phyloP scores from a whole-genome alignment of 306 rosid species.

The Quercus engelmannii region DNA sequence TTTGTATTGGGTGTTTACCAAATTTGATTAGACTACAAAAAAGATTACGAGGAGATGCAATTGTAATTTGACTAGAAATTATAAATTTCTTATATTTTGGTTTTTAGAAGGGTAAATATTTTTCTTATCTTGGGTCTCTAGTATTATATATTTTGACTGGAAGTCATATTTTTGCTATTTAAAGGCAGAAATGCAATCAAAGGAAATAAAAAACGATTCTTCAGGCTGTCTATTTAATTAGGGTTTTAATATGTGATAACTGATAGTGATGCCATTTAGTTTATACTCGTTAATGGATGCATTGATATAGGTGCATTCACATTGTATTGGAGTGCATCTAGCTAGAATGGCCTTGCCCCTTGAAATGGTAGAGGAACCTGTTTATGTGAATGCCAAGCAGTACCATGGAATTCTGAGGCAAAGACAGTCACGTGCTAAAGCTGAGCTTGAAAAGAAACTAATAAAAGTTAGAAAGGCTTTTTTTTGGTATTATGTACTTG shows the following conservation, averaged over 20 bases:
- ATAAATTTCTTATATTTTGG: not conserved
- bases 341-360: constrained; percentile 32
- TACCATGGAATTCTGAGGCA: constrained; percentile 44
- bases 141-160: not conserved
- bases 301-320: constrained; percentile 5
- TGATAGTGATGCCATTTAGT: not conserved
- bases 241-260: not conserved
- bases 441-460: constrained; percentile 31
- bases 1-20: too few species aligned
- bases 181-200: not conserved
- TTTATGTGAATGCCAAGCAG: constrained; percentile 45
- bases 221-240: not conserved
- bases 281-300: not conserved
- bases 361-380: constrained; percentile 35
- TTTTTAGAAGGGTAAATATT: not conserved
- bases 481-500: not conserved
- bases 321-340: constrained; percentile 3
- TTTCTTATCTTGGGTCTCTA: not conserved
- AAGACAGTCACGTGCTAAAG: constrained; percentile 41
- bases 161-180: not conserved
- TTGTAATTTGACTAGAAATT: too few species aligned
- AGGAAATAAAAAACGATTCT: not conserved
- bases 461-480: constrained; percentile 30
- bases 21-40: too few species aligned
- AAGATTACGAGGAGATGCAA: too few species aligned